phyloP scores from a whole-genome alignment of 805 yeast species.

The Lipomyces kockii region DNA sequence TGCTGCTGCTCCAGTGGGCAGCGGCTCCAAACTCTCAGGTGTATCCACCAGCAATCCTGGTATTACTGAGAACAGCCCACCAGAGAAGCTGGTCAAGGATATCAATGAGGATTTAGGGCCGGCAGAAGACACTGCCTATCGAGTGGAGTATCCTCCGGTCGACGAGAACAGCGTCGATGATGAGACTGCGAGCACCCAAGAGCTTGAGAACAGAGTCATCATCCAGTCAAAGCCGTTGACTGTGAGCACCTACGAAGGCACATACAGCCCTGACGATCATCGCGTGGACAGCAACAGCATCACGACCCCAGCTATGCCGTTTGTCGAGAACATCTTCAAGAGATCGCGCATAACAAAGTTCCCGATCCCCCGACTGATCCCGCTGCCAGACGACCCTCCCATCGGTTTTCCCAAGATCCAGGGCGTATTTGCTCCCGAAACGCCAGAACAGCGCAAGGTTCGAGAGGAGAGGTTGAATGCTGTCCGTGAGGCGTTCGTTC shows the following conservation, averaged over 20 bases:
- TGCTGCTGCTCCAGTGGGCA: slow-evolving; percentile 6
- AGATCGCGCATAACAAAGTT: slow-evolving; percentile 22
- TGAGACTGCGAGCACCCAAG: slow-evolving; percentile 1
- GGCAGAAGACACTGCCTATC: slow-evolving; percentile 5
- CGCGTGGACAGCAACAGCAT: slow-evolving; percentile 4
- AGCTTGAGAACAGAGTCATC: background rate
- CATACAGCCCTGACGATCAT: slow-evolving; percentile 25
- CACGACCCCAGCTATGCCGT: slow-evolving; percentile 17
- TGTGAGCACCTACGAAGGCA: slow-evolving; percentile 16
- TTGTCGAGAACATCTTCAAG: slow-evolving; percentile 5
- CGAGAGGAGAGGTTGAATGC: slow-evolving; percentile 42
- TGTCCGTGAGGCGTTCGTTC: slow-evolving; percentile 48
- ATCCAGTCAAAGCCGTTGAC: slow-evolving; percentile 1
- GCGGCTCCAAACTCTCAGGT: background rate
- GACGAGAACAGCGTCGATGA: slow-evolving; percentile 4
- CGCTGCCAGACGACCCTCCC: slow-evolving; percentile 31
- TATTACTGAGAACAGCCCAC: background rate
- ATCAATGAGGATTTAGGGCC: background rate
- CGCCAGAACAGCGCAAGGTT: slow-evolving; percentile 29
- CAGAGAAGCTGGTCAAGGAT: background rate
- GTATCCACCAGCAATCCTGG: background rate
- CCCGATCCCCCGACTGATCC: slow-evolving; percentile 23
- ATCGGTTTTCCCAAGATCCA: slow-evolving; percentile 32
- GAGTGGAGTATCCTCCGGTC: slow-evolving; percentile 4
- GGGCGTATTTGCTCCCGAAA: slow-evolving; percentile 35